These are phyloP conservation scores for Iberis pinnata DNA, from an alignment of 345 rosid genomes.

Conservation along the genomic window DNA sequence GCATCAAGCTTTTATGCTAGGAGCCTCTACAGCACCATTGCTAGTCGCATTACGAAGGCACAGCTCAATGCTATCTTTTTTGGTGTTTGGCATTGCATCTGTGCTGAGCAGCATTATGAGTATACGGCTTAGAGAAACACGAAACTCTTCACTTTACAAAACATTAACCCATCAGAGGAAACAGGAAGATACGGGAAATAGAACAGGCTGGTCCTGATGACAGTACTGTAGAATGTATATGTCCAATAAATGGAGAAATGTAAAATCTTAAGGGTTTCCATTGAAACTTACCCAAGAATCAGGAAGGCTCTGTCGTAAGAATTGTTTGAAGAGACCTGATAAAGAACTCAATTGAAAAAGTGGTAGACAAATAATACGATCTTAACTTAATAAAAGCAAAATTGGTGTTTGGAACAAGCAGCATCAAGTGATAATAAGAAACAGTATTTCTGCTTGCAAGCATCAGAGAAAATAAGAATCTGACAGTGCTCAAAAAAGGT, in stretches of 20 bases:
- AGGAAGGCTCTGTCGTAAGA: too few relatives aligned
- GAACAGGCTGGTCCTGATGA: too few relatives aligned
- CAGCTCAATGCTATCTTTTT: constrained; percentile 47
- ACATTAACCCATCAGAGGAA: constrained; percentile 50
- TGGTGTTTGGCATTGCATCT: constrained; percentile 43
- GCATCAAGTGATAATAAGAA: constrained; percentile 15
- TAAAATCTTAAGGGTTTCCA: constrained; percentile 13
- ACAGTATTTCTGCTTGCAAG: constrained; percentile 22
- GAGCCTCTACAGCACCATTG: constrained; percentile 64
- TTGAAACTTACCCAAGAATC: background rate
- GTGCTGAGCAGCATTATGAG: constrained; percentile 50
- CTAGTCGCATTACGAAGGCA: constrained; percentile 51
- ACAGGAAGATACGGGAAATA: constrained; percentile 33
- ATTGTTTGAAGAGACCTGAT: background rate
- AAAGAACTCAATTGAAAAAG: constrained; percentile 21
- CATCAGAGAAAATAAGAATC: constrained; percentile 30
- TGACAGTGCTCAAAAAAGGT: constrained; percentile 24
- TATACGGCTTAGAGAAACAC: constrained; percentile 55
- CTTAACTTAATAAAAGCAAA: too few relatives aligned
- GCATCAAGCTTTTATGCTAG: constrained; percentile 60
- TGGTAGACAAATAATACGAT: too few relatives aligned
- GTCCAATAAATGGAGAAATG: too few relatives aligned
- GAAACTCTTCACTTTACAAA: constrained; percentile 55
- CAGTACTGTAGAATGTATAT: background rate
- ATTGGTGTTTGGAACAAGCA: too few relatives aligned